phyloP scores from a whole-genome alignment of 352 stramenopile species.

The Globisporangium irregulare region DNA sequence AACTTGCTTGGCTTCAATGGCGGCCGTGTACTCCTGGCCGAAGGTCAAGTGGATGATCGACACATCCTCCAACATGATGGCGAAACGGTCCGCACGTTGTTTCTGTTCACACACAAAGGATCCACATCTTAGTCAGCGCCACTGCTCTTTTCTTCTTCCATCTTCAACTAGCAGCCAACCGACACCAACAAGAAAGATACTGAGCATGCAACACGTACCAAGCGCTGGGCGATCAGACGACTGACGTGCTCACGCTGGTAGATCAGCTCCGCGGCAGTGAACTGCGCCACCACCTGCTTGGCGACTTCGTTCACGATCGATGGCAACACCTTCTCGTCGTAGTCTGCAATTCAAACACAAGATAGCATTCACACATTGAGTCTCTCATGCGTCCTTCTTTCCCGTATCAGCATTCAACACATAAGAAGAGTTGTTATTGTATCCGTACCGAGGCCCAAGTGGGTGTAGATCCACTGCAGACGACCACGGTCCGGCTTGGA shows the following conservation, averaged over 20 bases:
- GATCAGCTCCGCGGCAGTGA: slow-evolving; percentile 98
- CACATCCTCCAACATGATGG: slow-evolving; percentile 96
- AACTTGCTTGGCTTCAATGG: slow-evolving; percentile 99
- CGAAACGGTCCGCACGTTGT: slow-evolving; percentile 88
- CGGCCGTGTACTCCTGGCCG: slow-evolving; percentile 97
- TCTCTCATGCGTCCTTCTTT: background rate
- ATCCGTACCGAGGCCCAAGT: slow-evolving; percentile 87
- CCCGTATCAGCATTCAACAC: background rate
- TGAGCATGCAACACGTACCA: slow-evolving; percentile 40
- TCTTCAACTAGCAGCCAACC: background rate
- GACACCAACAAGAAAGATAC: background rate
- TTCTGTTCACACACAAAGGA: slow-evolving; percentile 33
- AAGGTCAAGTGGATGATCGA: slow-evolving; percentile 99
- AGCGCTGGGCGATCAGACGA: slow-evolving; percentile 91
- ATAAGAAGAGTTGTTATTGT: background rate
- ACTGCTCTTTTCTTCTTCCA: background rate
- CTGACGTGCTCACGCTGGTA: slow-evolving; percentile 98
- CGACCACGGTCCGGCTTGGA: slow-evolving; percentile 92
- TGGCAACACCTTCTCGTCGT: slow-evolving; percentile 97
- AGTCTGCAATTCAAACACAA: slow-evolving; percentile 69
- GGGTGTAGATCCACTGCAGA: slow-evolving; percentile 97
- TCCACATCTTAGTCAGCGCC: background rate
- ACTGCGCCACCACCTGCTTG: slow-evolving; percentile 99
- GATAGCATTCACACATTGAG: background rate
- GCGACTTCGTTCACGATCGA: slow-evolving; percentile 99